Percentiles rank a stretch among this genome's conserved stretches.
Evolutionary conservation across 1,139 yeast species (phyloP).

Genomic region (Suhomyces atakaporum): DNA sequence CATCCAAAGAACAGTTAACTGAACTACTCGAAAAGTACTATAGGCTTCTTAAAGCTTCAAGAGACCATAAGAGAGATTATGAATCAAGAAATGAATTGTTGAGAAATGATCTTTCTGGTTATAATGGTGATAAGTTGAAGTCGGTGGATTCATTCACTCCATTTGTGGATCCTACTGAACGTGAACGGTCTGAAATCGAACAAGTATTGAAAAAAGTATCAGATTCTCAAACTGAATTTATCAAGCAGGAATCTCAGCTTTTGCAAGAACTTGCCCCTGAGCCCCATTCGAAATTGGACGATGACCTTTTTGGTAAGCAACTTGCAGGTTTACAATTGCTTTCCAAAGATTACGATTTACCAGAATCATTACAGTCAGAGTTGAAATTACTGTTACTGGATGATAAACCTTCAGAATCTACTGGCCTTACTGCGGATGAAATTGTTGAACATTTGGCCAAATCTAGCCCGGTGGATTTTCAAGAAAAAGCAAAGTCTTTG

Average conservation of each 20-base stretch:
- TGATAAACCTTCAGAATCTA: constrained; percentile 2
- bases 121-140: constrained; percentile 4
- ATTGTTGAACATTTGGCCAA: constrained; percentile 7
- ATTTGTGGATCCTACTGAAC: constrained; percentile 9
- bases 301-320: constrained; percentile 61
- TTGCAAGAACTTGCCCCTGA: constrained; percentile 19
- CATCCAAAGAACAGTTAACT: constrained; percentile 33
- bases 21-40: constrained; percentile 37
- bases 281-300: constrained; percentile 36
- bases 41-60: constrained; percentile 24
- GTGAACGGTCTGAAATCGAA: constrained; percentile 34
- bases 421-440: constrained; percentile 7
- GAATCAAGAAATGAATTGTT: constrained; percentile 9
- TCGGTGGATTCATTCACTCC: constrained; percentile 5
- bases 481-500: constrained; percentile 30
- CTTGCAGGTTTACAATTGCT: constrained; percentile 73
- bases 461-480: constrained; percentile 19
- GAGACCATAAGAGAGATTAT: constrained; percentile 19
- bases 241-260: constrained; percentile 25
- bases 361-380: constrained; percentile 44
- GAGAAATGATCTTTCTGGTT: constrained; percentile 8
- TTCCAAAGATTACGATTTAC: constrained; percentile 76
- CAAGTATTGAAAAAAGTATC: constrained; percentile 33
- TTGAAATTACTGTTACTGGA: constrained; percentile 12
- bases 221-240: constrained; percentile 29